Base-by-base conservation (phyloP, 225 moss, liverwort and hornwort species). In the Polytrichum formosum region DNA sequence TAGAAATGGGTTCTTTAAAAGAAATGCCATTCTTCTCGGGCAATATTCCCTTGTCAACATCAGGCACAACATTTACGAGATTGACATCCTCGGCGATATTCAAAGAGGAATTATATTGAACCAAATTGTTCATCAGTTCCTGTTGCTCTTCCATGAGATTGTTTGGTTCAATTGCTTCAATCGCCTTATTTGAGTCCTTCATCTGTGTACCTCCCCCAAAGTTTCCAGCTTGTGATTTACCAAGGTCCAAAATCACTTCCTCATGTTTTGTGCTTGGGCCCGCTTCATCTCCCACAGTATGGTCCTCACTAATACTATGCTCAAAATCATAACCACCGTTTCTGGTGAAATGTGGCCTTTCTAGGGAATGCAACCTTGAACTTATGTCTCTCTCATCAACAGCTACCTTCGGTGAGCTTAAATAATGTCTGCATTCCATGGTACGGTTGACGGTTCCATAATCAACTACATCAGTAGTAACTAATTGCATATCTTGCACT, bases 221-320 rank as follows among this genome's bases (percentile, higher is more conserved):
- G 30, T 18, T 10, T 30, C 30, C 25, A 70, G 23, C 2, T 56
- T 60, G 70, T 10, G 69, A 27, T 19, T 56, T 69, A 4, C 2
- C 31, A 60, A 33, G 56, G 18, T 70, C 46, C 61, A 60, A 31
- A 19, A 55, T 58, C 30, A 72, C 74, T 20, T 75, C 58, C 66
- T 63, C 26, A 9, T 55, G 67, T 53, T 85, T 63, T 60, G 77
- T 53, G 37, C 72, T 72, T 70, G 72, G 77, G 53, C 72, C 21
- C 18, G 79, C 72, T 64, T 76, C 82, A 72, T 72, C 79, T 72
- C 77, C 77, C 60, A 72, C 69, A 71, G 77, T 75, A 54, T 77
- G 79, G 68, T 82, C 79, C 74, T 85, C 85, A 18, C 70, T 8
- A 33, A 28, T 58, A 58, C 23, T 23, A 7, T 23, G 23, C 1